Evolutionary conservation across 805 yeast species (phyloP), one percentile per base, ranked within the genome.

Genomic region (Saturnispora serradocipensis): DNA sequence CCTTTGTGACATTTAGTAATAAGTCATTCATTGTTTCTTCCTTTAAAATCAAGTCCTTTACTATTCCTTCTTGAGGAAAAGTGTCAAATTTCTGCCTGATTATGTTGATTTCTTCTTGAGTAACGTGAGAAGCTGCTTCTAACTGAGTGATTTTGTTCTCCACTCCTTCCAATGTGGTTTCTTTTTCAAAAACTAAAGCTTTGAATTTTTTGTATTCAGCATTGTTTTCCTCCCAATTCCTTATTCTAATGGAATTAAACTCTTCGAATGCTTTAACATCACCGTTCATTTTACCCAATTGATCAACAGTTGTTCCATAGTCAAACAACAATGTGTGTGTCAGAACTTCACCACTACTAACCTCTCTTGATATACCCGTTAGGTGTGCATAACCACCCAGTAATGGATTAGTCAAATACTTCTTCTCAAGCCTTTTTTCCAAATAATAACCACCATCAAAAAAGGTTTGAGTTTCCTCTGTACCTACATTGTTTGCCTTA

Each of bases 371-470:
- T 5, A 70, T 68, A 1, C 75, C 75, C 2, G 70, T 65, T n/a
- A 69, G 52, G 35, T 56, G 56, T 34, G 64, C 61, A 42, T 62
- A 61, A 25, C 67, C 61, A 13, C 54, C 55, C 49, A 74, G 76
- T 43, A 84, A 64, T 1, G 93, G 90, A 59, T 86, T 86, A 25
- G 84, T 74, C 6, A 85, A 74, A 61, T 86, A 86, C 53, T 81
- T 82, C 67, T 77, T 80, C 56, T 78, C 77, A 48, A 84, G 68
- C 56, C 93, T 71, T 64, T 82, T 83, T 25, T 71, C 60, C 46
- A 80, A 78, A 59, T 86, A 86, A 60, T 75, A 83, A 11, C 51
- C 51, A n/a, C 51, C 51, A 27, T 49, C 36, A 43, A 49, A 49
- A 16, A 49, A 49, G 11, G 28, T 24, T 11, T 18, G 20, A 16